Evolutionary conservation across 75 land plant genomes (phyloP).

Genomic region (Pinus albicaulis): DNA sequence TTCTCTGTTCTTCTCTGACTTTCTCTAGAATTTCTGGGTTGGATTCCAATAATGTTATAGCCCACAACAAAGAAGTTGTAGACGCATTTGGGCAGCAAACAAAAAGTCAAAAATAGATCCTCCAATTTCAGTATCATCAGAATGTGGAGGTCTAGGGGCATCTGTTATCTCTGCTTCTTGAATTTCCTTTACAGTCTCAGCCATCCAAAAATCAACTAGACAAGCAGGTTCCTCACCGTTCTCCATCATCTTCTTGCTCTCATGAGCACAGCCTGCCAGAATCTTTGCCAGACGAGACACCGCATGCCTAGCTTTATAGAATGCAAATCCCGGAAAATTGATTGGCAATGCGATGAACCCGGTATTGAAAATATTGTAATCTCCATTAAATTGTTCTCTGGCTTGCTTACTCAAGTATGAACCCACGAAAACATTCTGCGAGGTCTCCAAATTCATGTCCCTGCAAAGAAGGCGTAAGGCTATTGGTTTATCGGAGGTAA

Average conservation of each 20-base stretch:
- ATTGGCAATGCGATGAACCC: constrained; percentile 81
- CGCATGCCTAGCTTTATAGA: constrained; percentile 65
- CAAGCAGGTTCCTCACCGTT: constrained; percentile 7
- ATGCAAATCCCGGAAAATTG: constrained; percentile 84
- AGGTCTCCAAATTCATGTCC: too few species aligned
- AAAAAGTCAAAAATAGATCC: constrained; percentile 78
- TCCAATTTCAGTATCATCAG: neutral
- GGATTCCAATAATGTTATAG: too few species aligned
- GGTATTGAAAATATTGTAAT: constrained; percentile 85
- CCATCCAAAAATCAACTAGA: constrained; percentile 88
- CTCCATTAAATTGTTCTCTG: constrained; percentile 44
- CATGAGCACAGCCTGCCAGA: constrained; percentile 58
- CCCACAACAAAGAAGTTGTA: constrained; percentile 59
- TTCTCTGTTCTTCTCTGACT: constrained; percentile 14
- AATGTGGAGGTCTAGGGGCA: constrained; percentile 22
- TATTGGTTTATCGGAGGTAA: constrained; percentile 28
- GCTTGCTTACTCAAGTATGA: constrained; percentile 45
- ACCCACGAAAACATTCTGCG: constrained; percentile 42
- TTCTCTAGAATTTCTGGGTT: neutral
- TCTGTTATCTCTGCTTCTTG: constrained; percentile 15
- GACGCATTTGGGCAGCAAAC: constrained; percentile 83
- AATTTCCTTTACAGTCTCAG: constrained; percentile 48
- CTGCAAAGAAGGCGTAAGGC: constrained; percentile 54
- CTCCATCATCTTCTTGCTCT: constrained; percentile 64
- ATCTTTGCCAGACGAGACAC: constrained; percentile 58